These are phyloP conservation scores for Avena insularis DNA, from an alignment of 176 grass and related monocot genomes.

Conservation along the genomic window DNA sequence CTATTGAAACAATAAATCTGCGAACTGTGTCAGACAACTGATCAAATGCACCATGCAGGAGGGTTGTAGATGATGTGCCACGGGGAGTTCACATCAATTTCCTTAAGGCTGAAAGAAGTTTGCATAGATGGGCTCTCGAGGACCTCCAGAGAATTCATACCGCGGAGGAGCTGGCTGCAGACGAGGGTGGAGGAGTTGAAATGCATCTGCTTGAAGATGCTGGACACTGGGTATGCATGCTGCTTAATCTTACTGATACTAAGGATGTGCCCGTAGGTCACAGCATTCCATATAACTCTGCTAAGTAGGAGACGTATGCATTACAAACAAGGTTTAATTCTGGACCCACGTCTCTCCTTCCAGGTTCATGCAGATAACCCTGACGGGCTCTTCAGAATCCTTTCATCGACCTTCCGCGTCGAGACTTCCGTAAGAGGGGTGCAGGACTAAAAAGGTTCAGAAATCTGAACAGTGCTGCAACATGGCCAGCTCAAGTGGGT, in stretches of 20 bases:
- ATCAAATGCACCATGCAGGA: constrained; percentile 49
- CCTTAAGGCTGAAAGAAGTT: constrained; percentile 96
- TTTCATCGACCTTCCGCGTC: constrained; percentile 79
- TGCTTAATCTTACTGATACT: not conserved
- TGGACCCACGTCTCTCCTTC: constrained; percentile 14
- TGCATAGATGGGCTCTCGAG: constrained; percentile 99
- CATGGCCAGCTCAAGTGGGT: not conserved
- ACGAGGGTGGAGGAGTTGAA: constrained; percentile 89
- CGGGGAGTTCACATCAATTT: constrained; percentile 91
- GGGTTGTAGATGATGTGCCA: constrained; percentile 88
- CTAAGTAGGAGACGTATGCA: not conserved
- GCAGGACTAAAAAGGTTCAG: constrained; percentile 39
- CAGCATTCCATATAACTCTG: not conserved
- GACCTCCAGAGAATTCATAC: constrained; percentile 88
- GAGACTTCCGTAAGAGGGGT: constrained; percentile 76
- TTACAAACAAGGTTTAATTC: not conserved
- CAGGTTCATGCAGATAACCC: constrained; percentile 98
- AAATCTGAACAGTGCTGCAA: not conserved
- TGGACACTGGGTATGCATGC: constrained; percentile 82
- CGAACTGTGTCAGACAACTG: not conserved
- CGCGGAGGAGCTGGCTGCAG: constrained; percentile 77
- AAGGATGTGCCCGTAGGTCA: not conserved
- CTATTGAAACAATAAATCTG: constrained; percentile 13
- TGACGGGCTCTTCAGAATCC: constrained; percentile 89
- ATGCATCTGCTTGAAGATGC: constrained; percentile 98